phyloP scores from a whole-genome alignment of 139 green algal species.

The Yamagishiella unicocca region DNA sequence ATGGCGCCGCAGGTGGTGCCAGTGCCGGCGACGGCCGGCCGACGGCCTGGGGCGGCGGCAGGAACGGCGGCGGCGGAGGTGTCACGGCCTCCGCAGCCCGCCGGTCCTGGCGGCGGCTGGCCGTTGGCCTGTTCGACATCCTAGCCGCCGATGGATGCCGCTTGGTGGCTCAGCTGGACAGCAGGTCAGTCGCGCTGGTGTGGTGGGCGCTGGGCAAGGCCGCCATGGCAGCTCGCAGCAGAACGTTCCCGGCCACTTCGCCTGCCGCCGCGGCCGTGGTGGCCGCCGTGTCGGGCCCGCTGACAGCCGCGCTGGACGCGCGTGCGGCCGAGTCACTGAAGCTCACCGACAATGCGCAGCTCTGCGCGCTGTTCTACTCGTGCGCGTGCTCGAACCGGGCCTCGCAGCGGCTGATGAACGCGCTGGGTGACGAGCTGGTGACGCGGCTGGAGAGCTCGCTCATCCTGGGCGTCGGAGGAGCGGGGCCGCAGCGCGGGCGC shows the following conservation, averaged over 20 bases:
- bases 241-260: not conserved
- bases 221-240: not conserved
- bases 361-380: not conserved
- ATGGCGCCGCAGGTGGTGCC: not conserved
- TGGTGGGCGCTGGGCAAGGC: constrained; percentile 16
- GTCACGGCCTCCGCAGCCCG: not conserved
- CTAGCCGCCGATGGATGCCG: constrained; percentile 6
- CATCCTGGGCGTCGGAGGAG: not conserved
- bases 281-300: not conserved
- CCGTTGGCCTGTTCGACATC: not conserved
- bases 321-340: not conserved
- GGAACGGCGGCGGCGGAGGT: not conserved
- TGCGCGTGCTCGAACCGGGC: not conserved
- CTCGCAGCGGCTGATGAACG: not conserved
- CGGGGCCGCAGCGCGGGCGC: not conserved
- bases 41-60: too few relatives aligned
- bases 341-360: not conserved
- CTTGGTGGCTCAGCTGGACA: not conserved
- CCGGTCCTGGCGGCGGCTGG: not conserved
- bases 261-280: not conserved
- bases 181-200: not conserved
- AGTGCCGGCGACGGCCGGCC: too few relatives aligned
- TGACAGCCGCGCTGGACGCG: not conserved
- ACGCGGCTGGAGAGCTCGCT: not conserved
- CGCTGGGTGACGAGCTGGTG: not conserved